Conservation (phyloP, 441 rosid species). For the Populus hybrid region DNA sequence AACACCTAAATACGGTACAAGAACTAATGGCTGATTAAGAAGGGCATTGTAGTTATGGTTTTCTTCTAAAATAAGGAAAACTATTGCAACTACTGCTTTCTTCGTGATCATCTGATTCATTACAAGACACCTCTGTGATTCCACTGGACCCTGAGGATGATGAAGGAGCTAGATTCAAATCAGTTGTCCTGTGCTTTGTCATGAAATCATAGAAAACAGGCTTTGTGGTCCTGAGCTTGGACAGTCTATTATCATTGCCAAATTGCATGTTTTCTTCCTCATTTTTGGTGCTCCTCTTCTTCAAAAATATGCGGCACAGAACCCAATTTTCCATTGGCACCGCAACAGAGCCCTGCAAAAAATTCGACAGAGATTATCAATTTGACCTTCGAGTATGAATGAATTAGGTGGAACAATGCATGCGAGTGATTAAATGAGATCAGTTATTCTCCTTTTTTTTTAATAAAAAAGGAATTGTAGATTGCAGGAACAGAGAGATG, state of each 20-base stretch:
- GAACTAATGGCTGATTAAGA: neutral
- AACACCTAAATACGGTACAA: conserved; percentile 7
- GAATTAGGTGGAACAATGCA: no score
- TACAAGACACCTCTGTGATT: conserved; percentile 26
- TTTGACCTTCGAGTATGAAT: no score
- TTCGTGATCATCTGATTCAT: conserved; percentile 56
- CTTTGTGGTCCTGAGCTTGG: conserved; percentile 31
- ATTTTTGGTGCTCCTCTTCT: conserved; percentile 58
- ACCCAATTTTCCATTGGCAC: no score
- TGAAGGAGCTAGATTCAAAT: conserved; percentile 63
- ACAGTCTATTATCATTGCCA: conserved; percentile 32
- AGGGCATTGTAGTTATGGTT: conserved; percentile 38
- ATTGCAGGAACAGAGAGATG: no score
- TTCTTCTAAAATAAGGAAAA: conserved; percentile 49
- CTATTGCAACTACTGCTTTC: conserved; percentile 79
- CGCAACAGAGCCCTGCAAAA: no score
- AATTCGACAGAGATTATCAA: no score
- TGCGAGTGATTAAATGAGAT: no score
- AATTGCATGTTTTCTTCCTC: conserved; percentile 37
- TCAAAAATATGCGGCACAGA: conserved; percentile 84
- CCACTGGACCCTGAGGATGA: conserved; percentile 55
- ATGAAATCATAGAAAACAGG: conserved; percentile 83
- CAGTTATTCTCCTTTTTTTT: no score
- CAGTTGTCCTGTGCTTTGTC: conserved; percentile 48
- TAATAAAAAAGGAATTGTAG: no score